These are phyloP conservation scores for Gracilaria caudata DNA, from an alignment of 23 red algal genomes.

Conservation along the genomic window DNA sequence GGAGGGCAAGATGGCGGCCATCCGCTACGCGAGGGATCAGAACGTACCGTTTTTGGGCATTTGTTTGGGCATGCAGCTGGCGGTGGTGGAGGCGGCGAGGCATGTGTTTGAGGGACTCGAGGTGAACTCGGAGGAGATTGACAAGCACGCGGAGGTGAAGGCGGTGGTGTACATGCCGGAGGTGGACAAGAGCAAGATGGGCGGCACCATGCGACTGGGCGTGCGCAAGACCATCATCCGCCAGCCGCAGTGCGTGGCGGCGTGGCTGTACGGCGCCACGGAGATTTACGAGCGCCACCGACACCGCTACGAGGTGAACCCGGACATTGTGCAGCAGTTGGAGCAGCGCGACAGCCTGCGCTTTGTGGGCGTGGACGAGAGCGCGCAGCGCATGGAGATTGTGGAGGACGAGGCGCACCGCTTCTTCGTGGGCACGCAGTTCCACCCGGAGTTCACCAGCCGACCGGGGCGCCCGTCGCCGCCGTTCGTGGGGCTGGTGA, in stretches of 20 bases:
- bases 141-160: constrained; percentile 54
- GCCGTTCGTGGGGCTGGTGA: constrained; percentile 93
- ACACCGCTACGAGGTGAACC: constrained; percentile 98
- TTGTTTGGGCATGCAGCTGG: constrained; percentile 99
- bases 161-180: constrained; percentile 97
- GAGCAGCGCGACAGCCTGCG: constrained; percentile 72
- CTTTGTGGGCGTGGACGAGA: constrained; percentile 91
- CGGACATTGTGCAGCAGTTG: constrained; percentile 61
- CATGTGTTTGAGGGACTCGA: not conserved
- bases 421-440: constrained; percentile 98
- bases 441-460: constrained; percentile 94
- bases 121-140: constrained; percentile 81
- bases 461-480: constrained; percentile 91
- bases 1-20: constrained; percentile 88
- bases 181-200: constrained; percentile 84
- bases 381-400: constrained; percentile 93
- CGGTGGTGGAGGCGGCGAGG: constrained; percentile 82
- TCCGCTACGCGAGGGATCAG: constrained; percentile 76
- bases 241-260: constrained; percentile 62
- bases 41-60: constrained; percentile 89
- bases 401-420: constrained; percentile 71
- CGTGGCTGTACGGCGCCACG: constrained; percentile 72
- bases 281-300: constrained; percentile 92
- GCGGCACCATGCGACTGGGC: constrained; percentile 98
- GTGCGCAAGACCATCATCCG: constrained; percentile 77